These are phyloP conservation scores for Entelexis sorbosivorans DNA, from an alignment of 1,139 yeast genomes.

Conservation along the genomic window DNA sequence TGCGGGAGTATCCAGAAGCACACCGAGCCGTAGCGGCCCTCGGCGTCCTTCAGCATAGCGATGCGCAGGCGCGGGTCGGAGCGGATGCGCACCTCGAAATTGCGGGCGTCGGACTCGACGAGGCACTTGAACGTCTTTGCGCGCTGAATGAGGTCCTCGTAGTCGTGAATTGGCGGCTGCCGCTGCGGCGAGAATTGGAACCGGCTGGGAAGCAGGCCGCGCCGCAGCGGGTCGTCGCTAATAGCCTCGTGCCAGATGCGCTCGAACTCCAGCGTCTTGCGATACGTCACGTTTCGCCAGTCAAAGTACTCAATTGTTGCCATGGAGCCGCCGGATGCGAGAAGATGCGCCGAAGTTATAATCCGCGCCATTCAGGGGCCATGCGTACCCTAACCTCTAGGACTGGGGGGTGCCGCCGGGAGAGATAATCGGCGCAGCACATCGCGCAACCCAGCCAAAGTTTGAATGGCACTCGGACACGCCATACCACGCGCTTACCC, in stretches of 20 bases:
- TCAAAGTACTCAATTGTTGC: slow-evolving; percentile 6
- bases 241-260: slow-evolving; percentile 15
- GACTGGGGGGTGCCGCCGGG: not conserved
- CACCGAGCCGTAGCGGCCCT: slow-evolving; percentile 9
- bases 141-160: slow-evolving; percentile 7
- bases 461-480: too few species aligned
- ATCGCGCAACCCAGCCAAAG: too few species aligned
- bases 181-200: not conserved
- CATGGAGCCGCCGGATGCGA: too few species aligned
- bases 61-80: slow-evolving; percentile 11
- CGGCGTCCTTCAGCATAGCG: slow-evolving; percentile 4
- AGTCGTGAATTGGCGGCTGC: slow-evolving; percentile 15
- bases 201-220: not conserved
- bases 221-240: slow-evolving; percentile 11
- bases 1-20: slow-evolving; percentile 12
- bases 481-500: too few species aligned
- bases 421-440: too few species aligned
- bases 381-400: not conserved
- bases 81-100: not conserved
- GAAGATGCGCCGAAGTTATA: not conserved
- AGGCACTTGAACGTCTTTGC: slow-evolving; percentile 3
- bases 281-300: slow-evolving; percentile 7
- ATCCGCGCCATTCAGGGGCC: not conserved
- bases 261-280: slow-evolving; percentile 9
- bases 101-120: slow-evolving; percentile 6